Evolutionary conservation across 2,329 filamentous ascomycete species (phyloP).

Genomic region (Chalaropsis ovoidea): DNA sequence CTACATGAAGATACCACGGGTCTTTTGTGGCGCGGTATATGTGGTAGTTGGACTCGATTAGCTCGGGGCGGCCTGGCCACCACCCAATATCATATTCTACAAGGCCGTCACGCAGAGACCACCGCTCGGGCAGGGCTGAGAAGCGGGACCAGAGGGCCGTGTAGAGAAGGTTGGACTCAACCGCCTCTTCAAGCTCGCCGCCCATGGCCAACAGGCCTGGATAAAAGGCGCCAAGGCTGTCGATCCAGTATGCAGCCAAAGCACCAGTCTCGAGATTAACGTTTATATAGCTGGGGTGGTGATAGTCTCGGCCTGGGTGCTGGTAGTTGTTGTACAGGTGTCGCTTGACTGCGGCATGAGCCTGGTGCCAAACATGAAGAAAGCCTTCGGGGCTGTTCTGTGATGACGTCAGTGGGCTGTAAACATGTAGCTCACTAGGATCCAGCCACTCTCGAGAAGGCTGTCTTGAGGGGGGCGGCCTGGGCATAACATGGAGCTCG

Average conservation of each 20-base stretch:
- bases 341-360: slow-evolving; percentile 76
- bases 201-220: slow-evolving; percentile 77
- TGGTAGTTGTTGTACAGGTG: slow-evolving; percentile 66
- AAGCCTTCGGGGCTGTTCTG: slow-evolving; percentile 69
- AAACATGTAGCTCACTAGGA: slow-evolving; percentile 49
- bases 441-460: slow-evolving; percentile 43
- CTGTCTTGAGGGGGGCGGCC: slow-evolving; percentile 36
- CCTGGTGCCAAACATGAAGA: slow-evolving; percentile 70
- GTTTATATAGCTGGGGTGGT: slow-evolving; percentile 89
- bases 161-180: slow-evolving; percentile 80
- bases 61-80: slow-evolving; percentile 94
- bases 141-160: slow-evolving; percentile 92
- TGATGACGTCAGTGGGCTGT: slow-evolving; percentile 47
- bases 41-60: slow-evolving; percentile 93
- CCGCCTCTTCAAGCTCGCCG: slow-evolving; percentile 82
- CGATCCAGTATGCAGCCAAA: slow-evolving; percentile 84
- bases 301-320: slow-evolving; percentile 36
- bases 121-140: slow-evolving; percentile 85
- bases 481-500: slow-evolving; percentile 27
- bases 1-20: slow-evolving; percentile 91
- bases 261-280: slow-evolving; percentile 82
- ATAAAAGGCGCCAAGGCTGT: slow-evolving; percentile 92
- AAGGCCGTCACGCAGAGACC: slow-evolving; percentile 73
- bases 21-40: slow-evolving; percentile 89
- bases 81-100: slow-evolving; percentile 81